Conservation (phyloP, 2,329 filamentous ascomycete species). For the Claviceps paspali region DNA sequence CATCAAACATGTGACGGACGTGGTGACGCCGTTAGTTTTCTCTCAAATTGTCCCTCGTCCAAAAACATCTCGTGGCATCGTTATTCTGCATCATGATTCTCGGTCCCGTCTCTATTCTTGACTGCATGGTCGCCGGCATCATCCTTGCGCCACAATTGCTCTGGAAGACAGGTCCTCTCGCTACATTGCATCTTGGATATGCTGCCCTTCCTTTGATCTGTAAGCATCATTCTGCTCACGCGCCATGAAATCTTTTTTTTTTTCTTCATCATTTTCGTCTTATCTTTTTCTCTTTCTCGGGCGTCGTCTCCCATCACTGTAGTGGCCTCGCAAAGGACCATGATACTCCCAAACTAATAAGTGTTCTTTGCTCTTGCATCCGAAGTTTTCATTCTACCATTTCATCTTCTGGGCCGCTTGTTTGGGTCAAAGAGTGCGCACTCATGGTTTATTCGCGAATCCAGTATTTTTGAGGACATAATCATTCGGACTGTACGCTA, state of each 20-base stretch:
- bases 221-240: not conserved
- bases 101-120: slow-evolving; percentile 56
- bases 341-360: not conserved
- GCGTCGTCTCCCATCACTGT: not conserved
- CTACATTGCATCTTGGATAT: slow-evolving; percentile 43
- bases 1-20: not conserved
- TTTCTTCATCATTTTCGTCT: too few species aligned
- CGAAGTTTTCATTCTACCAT: slow-evolving; percentile 4
- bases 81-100: slow-evolving; percentile 44
- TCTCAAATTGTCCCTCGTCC: too few species aligned
- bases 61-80: not conserved
- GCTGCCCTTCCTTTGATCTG: slow-evolving; percentile 49
- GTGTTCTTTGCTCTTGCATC: too few species aligned
- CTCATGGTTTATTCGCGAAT: slow-evolving; percentile 49
- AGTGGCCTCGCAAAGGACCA: not conserved
- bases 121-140: slow-evolving; percentile 57
- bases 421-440: slow-evolving; percentile 13
- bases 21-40: too few species aligned
- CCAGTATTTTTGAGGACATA: slow-evolving; percentile 62
- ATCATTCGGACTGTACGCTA: slow-evolving; percentile 66
- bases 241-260: not conserved
- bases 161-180: slow-evolving; percentile 46
- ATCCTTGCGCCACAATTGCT: slow-evolving; percentile 60
- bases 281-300: not conserved
- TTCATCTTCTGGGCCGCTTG: slow-evolving; percentile 4